Conservation (phyloP, 495 filamentous ascomycete genomes). For the Parachaetomium inaequale region DNA sequence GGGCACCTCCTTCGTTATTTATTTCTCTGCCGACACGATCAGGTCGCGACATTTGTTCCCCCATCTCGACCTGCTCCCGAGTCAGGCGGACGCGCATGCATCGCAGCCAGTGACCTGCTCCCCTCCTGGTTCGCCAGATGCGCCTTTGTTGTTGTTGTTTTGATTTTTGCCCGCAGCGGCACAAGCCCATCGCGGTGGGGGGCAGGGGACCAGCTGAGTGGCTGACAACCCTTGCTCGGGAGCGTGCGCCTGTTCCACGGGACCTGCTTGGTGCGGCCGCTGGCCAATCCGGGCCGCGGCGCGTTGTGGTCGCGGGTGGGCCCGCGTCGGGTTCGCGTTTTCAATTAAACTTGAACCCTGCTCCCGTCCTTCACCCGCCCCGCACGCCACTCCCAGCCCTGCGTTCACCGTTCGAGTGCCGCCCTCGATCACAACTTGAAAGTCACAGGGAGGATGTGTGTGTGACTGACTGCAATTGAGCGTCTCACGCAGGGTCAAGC, state of each 20-base stretch:
- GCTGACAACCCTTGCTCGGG: conserved; percentile 13
- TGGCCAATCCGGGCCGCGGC: conserved; percentile 15
- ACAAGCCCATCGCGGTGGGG: conserved; percentile 15
- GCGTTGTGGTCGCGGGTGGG: background rate
- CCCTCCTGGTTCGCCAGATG: conserved; percentile 23
- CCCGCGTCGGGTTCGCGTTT: conserved; percentile 29
- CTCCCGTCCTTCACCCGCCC: background rate
- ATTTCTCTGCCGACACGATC: background rate
- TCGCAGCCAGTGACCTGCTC: conserved; percentile 1
- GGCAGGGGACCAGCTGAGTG: conserved; percentile 23
- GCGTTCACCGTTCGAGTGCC: background rate
- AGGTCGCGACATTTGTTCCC: conserved; percentile 30
- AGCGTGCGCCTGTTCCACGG: background rate
- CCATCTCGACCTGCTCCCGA: background rate
- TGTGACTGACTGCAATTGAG: no score
- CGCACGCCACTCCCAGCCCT: background rate
- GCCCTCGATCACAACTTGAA: background rate
- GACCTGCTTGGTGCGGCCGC: background rate
- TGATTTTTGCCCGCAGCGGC: conserved; percentile 17
- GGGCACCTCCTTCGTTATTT: background rate
- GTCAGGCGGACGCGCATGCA: conserved; percentile 5
- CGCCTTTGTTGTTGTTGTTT: conserved; percentile 31
- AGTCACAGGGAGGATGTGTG: no score
- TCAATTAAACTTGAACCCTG: background rate
- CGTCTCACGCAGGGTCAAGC: no score